These are phyloP conservation scores for Lagenaria siceraria DNA, from an alignment of 306 rosid species.

Conservation along the genomic window DNA sequence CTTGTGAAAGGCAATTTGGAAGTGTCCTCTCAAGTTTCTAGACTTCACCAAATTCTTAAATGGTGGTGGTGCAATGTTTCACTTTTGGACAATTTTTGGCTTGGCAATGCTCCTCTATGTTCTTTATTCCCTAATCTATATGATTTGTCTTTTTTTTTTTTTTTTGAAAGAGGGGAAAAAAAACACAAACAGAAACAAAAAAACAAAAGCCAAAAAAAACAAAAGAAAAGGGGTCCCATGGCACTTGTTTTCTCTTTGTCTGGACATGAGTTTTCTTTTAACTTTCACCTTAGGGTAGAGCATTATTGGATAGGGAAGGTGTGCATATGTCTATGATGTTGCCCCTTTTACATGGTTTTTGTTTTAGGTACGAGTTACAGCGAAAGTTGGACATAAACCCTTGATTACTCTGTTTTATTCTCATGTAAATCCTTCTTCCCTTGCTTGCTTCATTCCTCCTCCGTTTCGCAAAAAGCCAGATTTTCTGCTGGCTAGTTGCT, in stretches of 20 bases:
- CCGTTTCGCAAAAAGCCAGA: neutral
- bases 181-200: too few relatives aligned
- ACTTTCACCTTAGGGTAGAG: neutral
- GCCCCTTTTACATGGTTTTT: neutral
- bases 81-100: neutral
- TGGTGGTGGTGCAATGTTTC: neutral
- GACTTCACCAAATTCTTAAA: neutral
- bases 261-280: neutral
- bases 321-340: neutral
- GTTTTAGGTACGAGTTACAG: neutral
- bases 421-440: neutral
- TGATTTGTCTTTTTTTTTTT: neutral
- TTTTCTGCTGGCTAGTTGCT: neutral
- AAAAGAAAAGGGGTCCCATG: neutral
- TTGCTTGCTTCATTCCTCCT: neutral
- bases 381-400: neutral
- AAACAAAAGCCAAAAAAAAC: too few relatives aligned
- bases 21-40: neutral
- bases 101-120: neutral
- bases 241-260: neutral
- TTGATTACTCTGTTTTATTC: neutral
- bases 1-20: neutral
- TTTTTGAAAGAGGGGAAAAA: too few relatives aligned
- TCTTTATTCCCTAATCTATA: neutral
- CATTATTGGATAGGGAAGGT: neutral